These are phyloP conservation scores for Penicillium mononematosum DNA, from an alignment of 495 filamentous ascomycete species.

Conservation along the genomic window DNA sequence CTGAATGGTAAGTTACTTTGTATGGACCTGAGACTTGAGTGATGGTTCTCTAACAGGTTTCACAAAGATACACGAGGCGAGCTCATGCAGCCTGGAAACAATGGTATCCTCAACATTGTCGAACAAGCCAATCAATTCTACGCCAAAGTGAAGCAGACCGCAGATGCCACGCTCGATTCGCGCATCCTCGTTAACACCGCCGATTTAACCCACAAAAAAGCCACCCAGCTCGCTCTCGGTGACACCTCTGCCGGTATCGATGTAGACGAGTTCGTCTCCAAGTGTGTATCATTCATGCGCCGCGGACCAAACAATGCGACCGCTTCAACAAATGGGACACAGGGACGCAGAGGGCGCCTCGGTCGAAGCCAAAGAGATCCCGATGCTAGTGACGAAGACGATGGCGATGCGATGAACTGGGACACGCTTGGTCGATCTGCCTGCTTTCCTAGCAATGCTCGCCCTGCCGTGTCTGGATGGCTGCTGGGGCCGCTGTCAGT, in stretches of 20 bases:
- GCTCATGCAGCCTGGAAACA: constrained; percentile 58
- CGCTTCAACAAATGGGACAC: constrained; percentile 23
- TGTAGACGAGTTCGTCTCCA: constrained; percentile 89
- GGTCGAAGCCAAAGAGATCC: constrained; percentile 36
- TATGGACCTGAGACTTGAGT: neutral
- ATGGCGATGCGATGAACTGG: constrained; percentile 83
- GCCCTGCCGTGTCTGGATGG: constrained; percentile 79
- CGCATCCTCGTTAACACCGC: constrained; percentile 74
- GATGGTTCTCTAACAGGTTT: neutral
- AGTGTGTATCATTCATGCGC: constrained; percentile 86
- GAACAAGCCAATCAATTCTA: constrained; percentile 62
- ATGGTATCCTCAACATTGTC: constrained; percentile 61
- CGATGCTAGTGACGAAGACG: constrained; percentile 56
- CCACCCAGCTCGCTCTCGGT: constrained; percentile 66
- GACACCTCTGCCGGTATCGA: constrained; percentile 72
- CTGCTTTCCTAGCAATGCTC: constrained; percentile 65
- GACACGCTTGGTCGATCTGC: constrained; percentile 74
- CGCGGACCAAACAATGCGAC: constrained; percentile 42
- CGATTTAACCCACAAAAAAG: constrained; percentile 74
- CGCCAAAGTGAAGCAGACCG: constrained; percentile 77
- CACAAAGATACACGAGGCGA: constrained; percentile 64
- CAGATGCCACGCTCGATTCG: constrained; percentile 90
- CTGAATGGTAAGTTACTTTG: constrained; percentile 54
- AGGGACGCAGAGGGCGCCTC: constrained; percentile 31
- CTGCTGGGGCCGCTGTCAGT: constrained; percentile 86